These are phyloP conservation scores for Brassica hybrid DNA, from an alignment of 441 rosid genomes.

Conservation along the genomic window DNA sequence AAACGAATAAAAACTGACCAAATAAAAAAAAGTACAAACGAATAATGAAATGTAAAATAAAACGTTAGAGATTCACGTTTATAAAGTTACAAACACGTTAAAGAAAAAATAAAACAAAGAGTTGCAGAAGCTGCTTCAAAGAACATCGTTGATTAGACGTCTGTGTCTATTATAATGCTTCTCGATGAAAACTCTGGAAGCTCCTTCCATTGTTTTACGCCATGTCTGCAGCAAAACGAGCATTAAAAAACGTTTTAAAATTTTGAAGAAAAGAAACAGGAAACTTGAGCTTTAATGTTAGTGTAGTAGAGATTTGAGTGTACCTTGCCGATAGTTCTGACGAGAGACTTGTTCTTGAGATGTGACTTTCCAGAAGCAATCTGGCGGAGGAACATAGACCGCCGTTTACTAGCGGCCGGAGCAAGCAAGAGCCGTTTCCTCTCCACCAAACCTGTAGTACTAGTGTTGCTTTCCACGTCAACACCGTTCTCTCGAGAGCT, in stretches of 20 bases:
- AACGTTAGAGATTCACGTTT: not conserved
- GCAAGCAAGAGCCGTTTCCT: conserved; percentile 65
- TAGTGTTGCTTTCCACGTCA: conserved; percentile 32
- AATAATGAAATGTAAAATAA: not conserved
- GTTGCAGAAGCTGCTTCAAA: conserved; percentile 27
- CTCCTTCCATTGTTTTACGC: conserved; percentile 83
- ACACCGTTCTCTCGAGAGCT: conserved; percentile 11
- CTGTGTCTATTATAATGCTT: conserved; percentile 74
- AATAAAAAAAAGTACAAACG: too few species aligned
- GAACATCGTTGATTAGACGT: conserved; percentile 70
- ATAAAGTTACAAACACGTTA: not conserved
- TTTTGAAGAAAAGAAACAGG: not conserved
- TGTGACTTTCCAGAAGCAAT: conserved; percentile 59
- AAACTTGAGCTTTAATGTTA: not conserved
- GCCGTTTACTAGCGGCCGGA: conserved; percentile 39
- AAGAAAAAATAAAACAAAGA: not conserved
- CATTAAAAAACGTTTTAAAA: not conserved
- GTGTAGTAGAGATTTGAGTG: not conserved
- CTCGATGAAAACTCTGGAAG: conserved; percentile 70
- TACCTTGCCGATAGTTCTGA: conserved; percentile 71
- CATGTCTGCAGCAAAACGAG: conserved; percentile 59
- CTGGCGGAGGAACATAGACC: conserved; percentile 55
- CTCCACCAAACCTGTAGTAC: conserved; percentile 46
- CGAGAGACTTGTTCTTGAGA: conserved; percentile 59
- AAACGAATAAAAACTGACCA: not conserved